Evolutionary conservation across 768 basidiomycete species (phyloP).

Genomic region (Kondoa subrosea): DNA sequence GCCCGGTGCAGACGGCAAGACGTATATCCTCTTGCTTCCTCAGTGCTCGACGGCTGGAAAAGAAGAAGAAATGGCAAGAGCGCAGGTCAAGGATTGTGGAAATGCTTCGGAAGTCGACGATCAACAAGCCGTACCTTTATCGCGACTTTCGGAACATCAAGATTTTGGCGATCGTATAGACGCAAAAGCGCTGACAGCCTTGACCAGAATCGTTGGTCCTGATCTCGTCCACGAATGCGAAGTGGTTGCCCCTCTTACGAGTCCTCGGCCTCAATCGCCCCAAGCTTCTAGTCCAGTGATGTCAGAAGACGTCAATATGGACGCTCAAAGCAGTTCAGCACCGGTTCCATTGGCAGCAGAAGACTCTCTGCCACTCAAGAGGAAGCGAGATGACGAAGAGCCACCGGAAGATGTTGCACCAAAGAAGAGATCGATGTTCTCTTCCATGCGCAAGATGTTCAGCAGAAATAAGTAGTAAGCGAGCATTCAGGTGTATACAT

Average conservation of each 20-base stretch:
- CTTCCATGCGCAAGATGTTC: neutral
- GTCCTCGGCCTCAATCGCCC: neutral
- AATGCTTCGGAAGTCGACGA: neutral
- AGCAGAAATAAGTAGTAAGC: neutral
- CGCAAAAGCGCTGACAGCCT: neutral
- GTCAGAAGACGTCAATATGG: neutral
- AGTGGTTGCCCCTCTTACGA: neutral
- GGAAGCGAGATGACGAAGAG: neutral
- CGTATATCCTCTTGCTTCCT: neutral
- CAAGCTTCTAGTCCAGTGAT: neutral
- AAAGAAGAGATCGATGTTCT: neutral
- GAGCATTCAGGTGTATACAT: too few species aligned
- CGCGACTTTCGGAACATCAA: neutral
- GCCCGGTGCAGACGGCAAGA: neutral
- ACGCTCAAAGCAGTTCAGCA: neutral
- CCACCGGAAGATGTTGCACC: neutral
- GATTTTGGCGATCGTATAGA: conserved; percentile 3
- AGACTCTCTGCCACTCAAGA: neutral
- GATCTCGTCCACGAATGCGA: neutral
- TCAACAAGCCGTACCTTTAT: neutral
- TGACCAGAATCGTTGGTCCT: neutral
- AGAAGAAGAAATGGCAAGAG: neutral
- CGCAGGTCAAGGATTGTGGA: neutral
- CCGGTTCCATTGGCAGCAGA: neutral
- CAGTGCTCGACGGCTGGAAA: conserved; percentile 4